phyloP scores from a whole-genome alignment of 768 basidiomycete species.

The Lactarius deliciosus region DNA sequence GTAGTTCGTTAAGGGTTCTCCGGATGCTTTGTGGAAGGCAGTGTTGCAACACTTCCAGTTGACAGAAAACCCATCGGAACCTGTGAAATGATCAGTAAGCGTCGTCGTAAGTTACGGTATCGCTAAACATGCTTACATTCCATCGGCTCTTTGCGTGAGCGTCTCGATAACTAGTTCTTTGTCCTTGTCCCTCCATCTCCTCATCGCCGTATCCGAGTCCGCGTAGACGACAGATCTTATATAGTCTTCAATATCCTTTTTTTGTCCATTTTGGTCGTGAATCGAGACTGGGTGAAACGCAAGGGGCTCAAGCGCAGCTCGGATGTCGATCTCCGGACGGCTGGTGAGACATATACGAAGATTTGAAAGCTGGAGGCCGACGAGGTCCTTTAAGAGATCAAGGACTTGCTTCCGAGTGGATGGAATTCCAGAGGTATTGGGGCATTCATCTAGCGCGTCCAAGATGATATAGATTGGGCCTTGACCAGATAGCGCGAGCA shows the following conservation, averaged over 20 bases:
- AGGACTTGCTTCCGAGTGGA: not conserved
- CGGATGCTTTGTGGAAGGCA: not conserved
- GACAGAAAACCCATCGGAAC: not conserved
- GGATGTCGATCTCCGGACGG: not conserved
- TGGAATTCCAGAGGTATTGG: not conserved
- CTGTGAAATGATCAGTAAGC: not conserved
- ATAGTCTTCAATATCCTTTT: too few relatives aligned
- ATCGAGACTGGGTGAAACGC: too few relatives aligned
- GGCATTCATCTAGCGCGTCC: not conserved
- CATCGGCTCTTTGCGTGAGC: not conserved
- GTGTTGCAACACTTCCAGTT: not conserved
- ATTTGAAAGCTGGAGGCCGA: not conserved
- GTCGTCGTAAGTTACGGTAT: not conserved
- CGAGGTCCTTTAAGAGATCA: not conserved
- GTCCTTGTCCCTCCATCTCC: too few relatives aligned
- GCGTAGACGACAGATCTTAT: too few relatives aligned
- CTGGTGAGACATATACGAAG: not conserved
- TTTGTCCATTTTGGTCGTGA: too few relatives aligned
- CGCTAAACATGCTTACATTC: not conserved
- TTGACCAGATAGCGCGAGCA: not conserved
- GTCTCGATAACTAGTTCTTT: too few relatives aligned
- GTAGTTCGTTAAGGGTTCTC: not conserved
- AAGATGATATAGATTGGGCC: not conserved
- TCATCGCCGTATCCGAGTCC: too few relatives aligned
- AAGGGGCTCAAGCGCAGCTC: too few relatives aligned